These are phyloP conservation scores for Aspergillus ellipticus DNA, from an alignment of 495 filamentous ascomycete genomes.

Conservation along the genomic window DNA sequence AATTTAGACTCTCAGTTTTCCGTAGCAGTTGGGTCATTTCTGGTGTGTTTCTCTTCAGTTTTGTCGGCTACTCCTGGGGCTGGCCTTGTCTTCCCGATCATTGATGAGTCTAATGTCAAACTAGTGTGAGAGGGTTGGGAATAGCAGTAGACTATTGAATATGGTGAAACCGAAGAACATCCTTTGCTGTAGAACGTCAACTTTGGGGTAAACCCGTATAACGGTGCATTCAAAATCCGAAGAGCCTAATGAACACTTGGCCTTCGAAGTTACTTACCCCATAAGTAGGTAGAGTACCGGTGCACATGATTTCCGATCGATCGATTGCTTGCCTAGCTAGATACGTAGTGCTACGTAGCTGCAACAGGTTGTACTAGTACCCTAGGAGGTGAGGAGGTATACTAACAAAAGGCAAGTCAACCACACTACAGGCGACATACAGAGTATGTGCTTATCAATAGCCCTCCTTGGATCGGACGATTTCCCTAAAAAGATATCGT, in stretches of 20 bases:
- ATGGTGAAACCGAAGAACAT: conserved; percentile 1
- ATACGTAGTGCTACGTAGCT: background rate
- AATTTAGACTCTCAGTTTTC: too few species aligned
- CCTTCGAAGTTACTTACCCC: background rate
- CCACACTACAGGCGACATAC: background rate
- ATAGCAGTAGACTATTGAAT: conserved; percentile 3
- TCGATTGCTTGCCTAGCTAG: background rate
- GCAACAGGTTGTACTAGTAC: conserved; percentile 1
- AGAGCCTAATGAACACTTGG: background rate
- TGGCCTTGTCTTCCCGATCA: background rate
- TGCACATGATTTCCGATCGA: conserved; percentile 10
- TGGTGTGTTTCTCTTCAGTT: background rate
- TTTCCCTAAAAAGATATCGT: conserved; percentile 11
- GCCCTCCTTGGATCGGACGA: conserved; percentile 8
- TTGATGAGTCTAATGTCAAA: background rate
- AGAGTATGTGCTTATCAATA: background rate
- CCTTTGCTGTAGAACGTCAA: background rate
- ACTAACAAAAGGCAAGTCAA: background rate
- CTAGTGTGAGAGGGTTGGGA: background rate
- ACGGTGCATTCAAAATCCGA: background rate
- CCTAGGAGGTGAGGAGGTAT: background rate
- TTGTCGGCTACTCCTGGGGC: background rate
- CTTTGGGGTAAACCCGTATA: background rate
- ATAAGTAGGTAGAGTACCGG: background rate
- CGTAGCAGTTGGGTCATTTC: background rate